These are phyloP conservation scores for Ustilago lituana DNA, from an alignment of 1,284 basidiomycete genomes.

Conservation along the genomic window DNA sequence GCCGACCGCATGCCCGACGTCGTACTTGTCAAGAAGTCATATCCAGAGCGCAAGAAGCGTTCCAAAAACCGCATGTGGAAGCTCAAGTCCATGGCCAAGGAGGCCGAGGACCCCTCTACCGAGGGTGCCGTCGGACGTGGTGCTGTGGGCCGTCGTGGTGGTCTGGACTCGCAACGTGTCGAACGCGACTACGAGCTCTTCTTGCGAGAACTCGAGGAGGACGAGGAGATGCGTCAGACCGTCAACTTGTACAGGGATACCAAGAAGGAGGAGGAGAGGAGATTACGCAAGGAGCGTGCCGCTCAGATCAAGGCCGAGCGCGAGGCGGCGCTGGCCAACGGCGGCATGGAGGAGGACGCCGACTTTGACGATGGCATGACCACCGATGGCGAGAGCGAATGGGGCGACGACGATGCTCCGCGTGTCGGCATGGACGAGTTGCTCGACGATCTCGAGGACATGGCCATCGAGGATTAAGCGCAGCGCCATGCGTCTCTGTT, in stretches of 20 bases:
- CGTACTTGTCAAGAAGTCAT: constrained; percentile 92
- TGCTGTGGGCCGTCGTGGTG: constrained; percentile 87
- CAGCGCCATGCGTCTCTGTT: too few relatives aligned
- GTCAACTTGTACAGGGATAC: constrained; percentile 87
- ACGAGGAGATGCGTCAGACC: constrained; percentile 86
- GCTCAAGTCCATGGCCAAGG: constrained; percentile 91
- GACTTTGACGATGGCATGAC: constrained; percentile 58
- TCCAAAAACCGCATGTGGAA: constrained; percentile 85
- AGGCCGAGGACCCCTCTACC: constrained; percentile 73
- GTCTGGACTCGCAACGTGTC: constrained; percentile 89
- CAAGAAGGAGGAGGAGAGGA: constrained; percentile 57
- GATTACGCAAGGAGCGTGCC: constrained; percentile 64
- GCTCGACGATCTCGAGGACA: constrained; percentile 84
- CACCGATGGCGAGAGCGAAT: constrained; percentile 72
- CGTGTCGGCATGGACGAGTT: constrained; percentile 79
- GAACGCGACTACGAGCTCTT: constrained; percentile 97
- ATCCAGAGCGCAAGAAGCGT: constrained; percentile 94
- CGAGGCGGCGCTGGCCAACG: constrained; percentile 68
- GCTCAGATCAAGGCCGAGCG: constrained; percentile 58
- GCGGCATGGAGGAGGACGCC: constrained; percentile 69
- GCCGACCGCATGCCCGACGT: constrained; percentile 83
- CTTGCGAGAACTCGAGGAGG: constrained; percentile 93
- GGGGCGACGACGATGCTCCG: constrained; percentile 78
- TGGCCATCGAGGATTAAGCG: constrained; percentile 51
- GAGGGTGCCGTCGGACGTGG: constrained; percentile 73